A percentile compares a stretch with the other conserved stretches of the same genome.
These are phyloP conservation scores for Orobanche coerulescens DNA, from an alignment of 257 asterid species.

Conservation along the genomic window DNA sequence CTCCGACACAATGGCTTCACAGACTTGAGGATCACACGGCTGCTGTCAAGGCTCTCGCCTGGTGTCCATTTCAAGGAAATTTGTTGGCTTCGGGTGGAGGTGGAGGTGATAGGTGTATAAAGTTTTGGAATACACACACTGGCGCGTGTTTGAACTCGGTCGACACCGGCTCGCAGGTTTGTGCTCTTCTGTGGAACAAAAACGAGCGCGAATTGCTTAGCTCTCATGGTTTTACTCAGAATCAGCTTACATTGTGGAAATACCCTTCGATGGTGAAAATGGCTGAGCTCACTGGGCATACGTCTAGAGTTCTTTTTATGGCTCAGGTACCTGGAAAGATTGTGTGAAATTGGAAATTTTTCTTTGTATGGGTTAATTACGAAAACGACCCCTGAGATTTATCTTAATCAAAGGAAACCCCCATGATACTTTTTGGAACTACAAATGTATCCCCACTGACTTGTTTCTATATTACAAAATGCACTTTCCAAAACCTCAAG, in stretches of 20 bases:
- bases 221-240: constrained; percentile 86
- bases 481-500: not conserved
- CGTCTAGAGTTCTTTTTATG: constrained; percentile 87
- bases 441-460: no score
- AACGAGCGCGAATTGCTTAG: constrained; percentile 83
- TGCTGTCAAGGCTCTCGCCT: constrained; percentile 92
- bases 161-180: constrained; percentile 92
- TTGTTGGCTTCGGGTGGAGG: constrained; percentile 90
- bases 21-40: constrained; percentile 88
- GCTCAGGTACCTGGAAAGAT: constrained; percentile 62
- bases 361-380: not conserved
- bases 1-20: constrained; percentile 76
- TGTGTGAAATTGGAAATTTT: not conserved
- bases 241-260: constrained; percentile 95
- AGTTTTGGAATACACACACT: constrained; percentile 92
- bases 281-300: constrained; percentile 91
- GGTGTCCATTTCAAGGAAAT: constrained; percentile 94
- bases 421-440: no score
- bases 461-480: not conserved
- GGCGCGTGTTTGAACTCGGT: constrained; percentile 91
- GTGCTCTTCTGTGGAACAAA: constrained; percentile 86
- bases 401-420: not conserved
- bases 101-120: constrained; percentile 71
- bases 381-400: not conserved
- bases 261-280: constrained; percentile 91